phyloP scores from a whole-genome alignment of 2,329 filamentous ascomycete genomes.

The Blumeria hordei region DNA sequence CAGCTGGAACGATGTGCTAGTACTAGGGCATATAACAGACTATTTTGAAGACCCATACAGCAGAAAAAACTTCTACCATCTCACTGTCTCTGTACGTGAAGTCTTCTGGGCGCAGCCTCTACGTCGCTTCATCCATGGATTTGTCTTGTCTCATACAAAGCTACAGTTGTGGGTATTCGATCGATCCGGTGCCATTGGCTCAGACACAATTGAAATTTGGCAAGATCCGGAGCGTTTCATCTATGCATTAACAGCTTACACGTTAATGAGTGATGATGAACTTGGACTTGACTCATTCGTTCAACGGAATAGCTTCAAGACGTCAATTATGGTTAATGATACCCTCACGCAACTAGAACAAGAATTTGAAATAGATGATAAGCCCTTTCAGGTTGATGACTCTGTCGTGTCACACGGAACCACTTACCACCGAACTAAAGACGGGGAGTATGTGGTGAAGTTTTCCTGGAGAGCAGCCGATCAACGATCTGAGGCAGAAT shows the following conservation, averaged over 20 bases:
- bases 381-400: too few species aligned
- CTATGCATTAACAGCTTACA: not conserved
- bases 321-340: too few species aligned
- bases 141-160: constrained; percentile 7
- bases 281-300: not conserved
- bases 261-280: not conserved
- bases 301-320: not conserved
- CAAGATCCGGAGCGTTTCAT: constrained; percentile 12
- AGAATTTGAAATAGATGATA: too few species aligned
- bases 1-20: too few species aligned
- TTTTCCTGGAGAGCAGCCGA: constrained; percentile 10
- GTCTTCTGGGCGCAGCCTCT: constrained; percentile 16
- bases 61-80: too few species aligned
- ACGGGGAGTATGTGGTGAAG: constrained; percentile 13
- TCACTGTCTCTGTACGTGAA: constrained; percentile 4
- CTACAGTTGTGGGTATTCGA: constrained; percentile 15
- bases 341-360: too few species aligned
- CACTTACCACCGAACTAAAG: not conserved
- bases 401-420: too few species aligned
- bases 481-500: too few species aligned
- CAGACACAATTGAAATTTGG: constrained; percentile 13
- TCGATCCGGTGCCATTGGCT: constrained; percentile 14
- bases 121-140: constrained; percentile 14
- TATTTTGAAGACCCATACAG: too few species aligned
- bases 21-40: too few species aligned